Percentiles rank a stretch among this genome's conserved stretches.
phyloP scores from a whole-genome alignment of 2,329 filamentous ascomycete species.

The Aplosporella prunicola region DNA sequence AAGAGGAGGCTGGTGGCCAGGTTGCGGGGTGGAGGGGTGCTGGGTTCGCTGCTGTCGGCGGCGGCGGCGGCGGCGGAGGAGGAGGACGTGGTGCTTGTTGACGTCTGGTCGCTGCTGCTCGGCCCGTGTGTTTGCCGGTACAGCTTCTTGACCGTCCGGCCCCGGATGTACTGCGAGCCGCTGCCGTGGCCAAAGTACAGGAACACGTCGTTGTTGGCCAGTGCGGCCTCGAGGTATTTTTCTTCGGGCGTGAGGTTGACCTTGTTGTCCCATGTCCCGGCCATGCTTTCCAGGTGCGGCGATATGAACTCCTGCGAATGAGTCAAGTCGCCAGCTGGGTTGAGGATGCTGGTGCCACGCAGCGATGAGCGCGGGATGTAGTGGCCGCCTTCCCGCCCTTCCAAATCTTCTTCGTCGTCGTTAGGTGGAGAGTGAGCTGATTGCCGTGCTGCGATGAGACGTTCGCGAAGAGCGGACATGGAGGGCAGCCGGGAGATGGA shows the following conservation, averaged over 20 bases:
- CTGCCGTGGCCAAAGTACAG: conserved; percentile 96
- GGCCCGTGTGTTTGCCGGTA: conserved; percentile 35
- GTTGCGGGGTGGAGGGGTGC: conserved; percentile 11
- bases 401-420: conserved; percentile 8
- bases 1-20: conserved; percentile 79
- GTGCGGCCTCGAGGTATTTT: conserved; percentile 59
- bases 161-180: conserved; percentile 86
- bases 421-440: conserved; percentile 14
- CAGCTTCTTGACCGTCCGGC: conserved; percentile 70
- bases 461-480: conserved; percentile 67
- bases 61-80: neutral
- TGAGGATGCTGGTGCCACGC: conserved; percentile 69
- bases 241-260: conserved; percentile 63
- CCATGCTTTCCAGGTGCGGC: conserved; percentile 46
- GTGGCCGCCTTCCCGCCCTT: conserved; percentile 18
- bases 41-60: neutral
- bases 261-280: conserved; percentile 55
- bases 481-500: conserved; percentile 85
- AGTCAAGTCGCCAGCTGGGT: conserved; percentile 74
- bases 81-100: neutral
- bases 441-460: conserved; percentile 51
- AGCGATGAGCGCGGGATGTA: conserved; percentile 39
- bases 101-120: rapidly evolving
- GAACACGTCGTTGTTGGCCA: conserved; percentile 60
- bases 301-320: conserved; percentile 71